phyloP scores from a whole-genome alignment of 2,329 filamentous ascomycete species.

The Colletotrichum sp. region DNA sequence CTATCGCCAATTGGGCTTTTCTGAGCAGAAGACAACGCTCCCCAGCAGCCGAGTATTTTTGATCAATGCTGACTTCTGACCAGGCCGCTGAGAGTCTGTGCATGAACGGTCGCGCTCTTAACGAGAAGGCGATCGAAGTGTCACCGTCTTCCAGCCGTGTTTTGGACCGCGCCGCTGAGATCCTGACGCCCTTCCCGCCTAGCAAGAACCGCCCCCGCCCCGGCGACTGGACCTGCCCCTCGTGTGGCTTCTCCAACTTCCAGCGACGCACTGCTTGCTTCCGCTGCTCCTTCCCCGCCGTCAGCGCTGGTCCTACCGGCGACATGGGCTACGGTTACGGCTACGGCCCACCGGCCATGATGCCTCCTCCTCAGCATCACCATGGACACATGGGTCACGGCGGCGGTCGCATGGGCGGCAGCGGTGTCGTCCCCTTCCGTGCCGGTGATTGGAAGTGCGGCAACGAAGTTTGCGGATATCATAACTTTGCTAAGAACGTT shows the following conservation, averaged over 20 bases:
- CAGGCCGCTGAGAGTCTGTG: conserved; percentile 96
- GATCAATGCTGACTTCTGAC: neutral
- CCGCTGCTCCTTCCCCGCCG: conserved; percentile 98
- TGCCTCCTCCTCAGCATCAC: conserved; percentile 76
- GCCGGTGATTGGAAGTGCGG: conserved; percentile 99
- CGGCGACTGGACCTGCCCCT: conserved; percentile 98
- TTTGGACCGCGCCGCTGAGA: conserved; percentile 92
- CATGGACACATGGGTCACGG: conserved; percentile 59
- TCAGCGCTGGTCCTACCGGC: conserved; percentile 74
- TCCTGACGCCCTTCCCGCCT: conserved; percentile 95
- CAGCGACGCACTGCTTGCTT: conserved; percentile 98
- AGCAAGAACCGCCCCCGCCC: conserved; percentile 98
- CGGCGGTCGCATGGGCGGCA: conserved; percentile 77
- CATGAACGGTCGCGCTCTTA: conserved; percentile 98
- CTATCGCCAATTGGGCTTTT: neutral
- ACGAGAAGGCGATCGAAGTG: conserved; percentile 98
- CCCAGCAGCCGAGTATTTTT: neutral
- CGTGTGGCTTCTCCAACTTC: conserved; percentile 99
- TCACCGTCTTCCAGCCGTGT: conserved; percentile 97
- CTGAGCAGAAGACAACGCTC: neutral
- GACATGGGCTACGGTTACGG: conserved; percentile 66
- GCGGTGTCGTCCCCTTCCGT: conserved; percentile 92
- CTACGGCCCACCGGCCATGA: conserved; percentile 80
- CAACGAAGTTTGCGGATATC: conserved; percentile 95
- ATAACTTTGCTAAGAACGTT: conserved; percentile 99